phyloP scores from a whole-genome alignment of 1,284 basidiomycete genomes.

The Boletus sp. region DNA sequence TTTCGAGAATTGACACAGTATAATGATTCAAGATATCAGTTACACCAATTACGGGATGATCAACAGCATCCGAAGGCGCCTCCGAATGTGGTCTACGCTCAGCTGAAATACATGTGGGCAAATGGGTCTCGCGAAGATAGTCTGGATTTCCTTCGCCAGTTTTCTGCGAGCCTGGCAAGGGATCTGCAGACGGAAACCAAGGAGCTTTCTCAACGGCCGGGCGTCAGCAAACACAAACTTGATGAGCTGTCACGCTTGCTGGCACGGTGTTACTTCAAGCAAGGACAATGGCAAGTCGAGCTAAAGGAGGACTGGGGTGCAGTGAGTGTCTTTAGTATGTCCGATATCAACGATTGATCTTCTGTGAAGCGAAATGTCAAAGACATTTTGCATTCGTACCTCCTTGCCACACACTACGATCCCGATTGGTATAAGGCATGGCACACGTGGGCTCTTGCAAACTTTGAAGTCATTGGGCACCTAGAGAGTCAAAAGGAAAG shows the following conservation, averaged over 20 bases:
- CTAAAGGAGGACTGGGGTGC: constrained; percentile 76
- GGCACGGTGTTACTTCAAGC: constrained; percentile 97
- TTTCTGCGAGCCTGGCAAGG: constrained; percentile 70
- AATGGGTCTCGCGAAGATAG: constrained; percentile 77
- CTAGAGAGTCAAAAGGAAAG: constrained; percentile 67
- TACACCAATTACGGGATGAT: constrained; percentile 41
- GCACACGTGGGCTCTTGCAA: constrained; percentile 98
- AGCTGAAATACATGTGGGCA: constrained; percentile 97
- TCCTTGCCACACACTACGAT: constrained; percentile 89
- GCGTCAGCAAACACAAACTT: constrained; percentile 59
- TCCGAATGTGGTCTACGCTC: constrained; percentile 95
- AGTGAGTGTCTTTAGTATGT: constrained; percentile 44
- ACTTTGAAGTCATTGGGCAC: constrained; percentile 91
- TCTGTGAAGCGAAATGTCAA: constrained; percentile 64
- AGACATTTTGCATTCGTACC: constrained; percentile 83
- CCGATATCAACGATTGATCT: constrained; percentile 11
- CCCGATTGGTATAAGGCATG: constrained; percentile 97
- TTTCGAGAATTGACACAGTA: constrained; percentile 9
- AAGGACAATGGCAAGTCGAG: constrained; percentile 91
- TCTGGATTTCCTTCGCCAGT: constrained; percentile 82
- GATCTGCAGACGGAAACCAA: constrained; percentile 68
- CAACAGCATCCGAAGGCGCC: constrained; percentile 76
- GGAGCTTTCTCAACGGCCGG: constrained; percentile 42
- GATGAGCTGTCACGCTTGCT: constrained; percentile 82
- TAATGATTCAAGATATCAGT: constrained; percentile 21